A percentile compares a stretch with the other conserved stretches of the same genome.
Evolutionary conservation across 345 rosid species (phyloP).

Genomic region (Aquilaria malaccensis): DNA sequence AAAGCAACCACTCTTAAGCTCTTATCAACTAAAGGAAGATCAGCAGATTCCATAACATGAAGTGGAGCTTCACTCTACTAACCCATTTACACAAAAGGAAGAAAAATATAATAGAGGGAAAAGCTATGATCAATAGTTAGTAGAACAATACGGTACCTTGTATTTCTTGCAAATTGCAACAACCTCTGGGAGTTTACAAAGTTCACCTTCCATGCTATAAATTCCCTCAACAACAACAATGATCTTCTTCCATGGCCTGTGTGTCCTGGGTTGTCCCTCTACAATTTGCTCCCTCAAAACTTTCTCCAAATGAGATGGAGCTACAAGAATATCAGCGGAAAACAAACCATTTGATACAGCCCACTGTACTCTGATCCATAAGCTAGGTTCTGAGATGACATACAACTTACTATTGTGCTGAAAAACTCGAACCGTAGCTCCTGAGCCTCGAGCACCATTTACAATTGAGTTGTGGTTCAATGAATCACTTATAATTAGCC

Average conservation of each 20-base stretch:
- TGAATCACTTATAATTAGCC: constrained; percentile 87
- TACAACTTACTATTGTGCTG: constrained; percentile 77
- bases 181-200: constrained; percentile 89
- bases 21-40: constrained; percentile 5
- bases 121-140: too few relatives aligned
- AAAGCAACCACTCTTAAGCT: constrained; percentile 6
- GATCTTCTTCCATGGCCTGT: constrained; percentile 94
- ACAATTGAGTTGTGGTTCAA: constrained; percentile 94
- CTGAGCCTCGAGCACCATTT: constrained; percentile 96
- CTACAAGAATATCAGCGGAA: constrained; percentile 30
- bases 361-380: neutral
- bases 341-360: constrained; percentile 8
- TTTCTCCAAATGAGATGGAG: constrained; percentile 89
- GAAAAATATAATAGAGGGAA: too few relatives aligned
- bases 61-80: neutral
- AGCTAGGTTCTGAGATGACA: neutral
- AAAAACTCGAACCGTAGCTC: constrained; percentile 92
- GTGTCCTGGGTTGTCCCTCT: constrained; percentile 89
- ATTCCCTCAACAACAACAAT: constrained; percentile 85
- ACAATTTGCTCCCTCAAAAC: constrained; percentile 92
- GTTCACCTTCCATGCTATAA: constrained; percentile 95
- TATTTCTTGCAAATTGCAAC: constrained; percentile 86
- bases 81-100: too few relatives aligned
- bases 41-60: neutral
- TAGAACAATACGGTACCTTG: constrained; percentile 40